These are phyloP conservation scores for Pachysandra terminalis DNA, from an alignment of 164 flowering plant species.

Conservation along the genomic window DNA sequence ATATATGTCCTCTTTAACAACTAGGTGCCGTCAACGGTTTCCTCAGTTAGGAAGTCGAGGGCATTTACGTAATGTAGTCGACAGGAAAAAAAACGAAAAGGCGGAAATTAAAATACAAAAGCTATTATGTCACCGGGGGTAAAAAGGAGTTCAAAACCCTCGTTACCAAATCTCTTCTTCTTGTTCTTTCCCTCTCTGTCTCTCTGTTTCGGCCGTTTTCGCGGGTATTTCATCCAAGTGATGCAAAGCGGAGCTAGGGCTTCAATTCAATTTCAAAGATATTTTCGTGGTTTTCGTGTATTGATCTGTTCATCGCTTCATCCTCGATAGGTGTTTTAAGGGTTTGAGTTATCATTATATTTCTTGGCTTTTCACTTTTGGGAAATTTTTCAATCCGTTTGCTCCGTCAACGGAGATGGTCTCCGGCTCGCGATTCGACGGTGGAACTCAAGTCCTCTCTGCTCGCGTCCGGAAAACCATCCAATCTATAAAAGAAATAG, in stretches of 20 bases:
- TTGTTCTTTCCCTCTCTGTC: slow-evolving; percentile 13
- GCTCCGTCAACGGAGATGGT: slow-evolving; percentile 32
- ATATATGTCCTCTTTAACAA: too few relatives aligned
- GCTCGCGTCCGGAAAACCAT: slow-evolving; percentile 54
- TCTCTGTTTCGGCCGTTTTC: slow-evolving; percentile 10
- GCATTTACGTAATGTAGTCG: neutral
- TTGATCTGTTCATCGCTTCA: neutral
- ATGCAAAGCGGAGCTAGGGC: slow-evolving; percentile 13
- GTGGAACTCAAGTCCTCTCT: slow-evolving; percentile 35
- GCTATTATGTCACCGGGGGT: neutral
- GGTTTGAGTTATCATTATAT: slow-evolving; percentile 1
- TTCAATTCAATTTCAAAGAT: slow-evolving; percentile 6
- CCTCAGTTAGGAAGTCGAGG: neutral
- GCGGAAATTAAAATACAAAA: neutral
- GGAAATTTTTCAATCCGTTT: neutral
- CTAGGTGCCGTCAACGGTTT: neutral
- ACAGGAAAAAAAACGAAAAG: neutral
- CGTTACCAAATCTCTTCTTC: slow-evolving; percentile 12
- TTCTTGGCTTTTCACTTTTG: neutral
- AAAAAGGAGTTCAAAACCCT: slow-evolving; percentile 41
- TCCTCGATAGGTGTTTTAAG: neutral
- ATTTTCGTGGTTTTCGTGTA: neutral
- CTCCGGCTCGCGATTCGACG: slow-evolving; percentile 37
- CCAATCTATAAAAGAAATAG: slow-evolving; percentile 72
- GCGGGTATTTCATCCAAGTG: slow-evolving; percentile 3